Percentiles rank a stretch among this genome's conserved stretches.
Evolutionary conservation across 106 monocot genomes (phyloP).

Genomic region (Alisma plantagoaquatica): DNA sequence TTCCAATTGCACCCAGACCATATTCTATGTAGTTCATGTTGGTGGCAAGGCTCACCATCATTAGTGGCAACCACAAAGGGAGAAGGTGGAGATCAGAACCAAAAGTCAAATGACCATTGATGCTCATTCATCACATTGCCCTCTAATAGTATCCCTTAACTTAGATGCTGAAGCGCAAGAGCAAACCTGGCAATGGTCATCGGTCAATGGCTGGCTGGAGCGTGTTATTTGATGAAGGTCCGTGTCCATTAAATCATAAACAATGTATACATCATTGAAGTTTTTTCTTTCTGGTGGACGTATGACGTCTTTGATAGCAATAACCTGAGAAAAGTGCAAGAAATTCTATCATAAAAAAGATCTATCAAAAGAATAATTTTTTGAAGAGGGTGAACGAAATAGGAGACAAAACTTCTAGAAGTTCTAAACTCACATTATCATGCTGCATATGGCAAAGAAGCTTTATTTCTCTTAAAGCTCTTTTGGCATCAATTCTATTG

Average conservation of each 20-base stretch:
- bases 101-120: no score
- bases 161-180: no score
- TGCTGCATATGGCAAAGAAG: slow-evolving; percentile 64
- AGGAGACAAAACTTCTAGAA: no score
- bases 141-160: no score
- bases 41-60: no score
- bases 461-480: slow-evolving; percentile 76
- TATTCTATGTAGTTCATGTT: no score
- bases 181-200: slow-evolving; percentile 73
- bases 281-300: slow-evolving; percentile 47
- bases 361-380: not conserved
- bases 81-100: no score
- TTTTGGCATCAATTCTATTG: slow-evolving; percentile 65
- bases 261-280: slow-evolving; percentile 73
- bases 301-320: slow-evolving; percentile 58
- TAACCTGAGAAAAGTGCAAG: slow-evolving; percentile 23
- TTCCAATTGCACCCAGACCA: no score
- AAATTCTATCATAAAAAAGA: not conserved
- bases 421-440: slow-evolving; percentile 52
- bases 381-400: not conserved
- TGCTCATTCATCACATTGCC: no score
- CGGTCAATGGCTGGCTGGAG: slow-evolving; percentile 48
- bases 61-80: no score
- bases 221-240: slow-evolving; percentile 73
- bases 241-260: slow-evolving; percentile 64